Base-by-base conservation (phyloP, 805 yeast species). In the Teunomyces gatunensis region DNA sequence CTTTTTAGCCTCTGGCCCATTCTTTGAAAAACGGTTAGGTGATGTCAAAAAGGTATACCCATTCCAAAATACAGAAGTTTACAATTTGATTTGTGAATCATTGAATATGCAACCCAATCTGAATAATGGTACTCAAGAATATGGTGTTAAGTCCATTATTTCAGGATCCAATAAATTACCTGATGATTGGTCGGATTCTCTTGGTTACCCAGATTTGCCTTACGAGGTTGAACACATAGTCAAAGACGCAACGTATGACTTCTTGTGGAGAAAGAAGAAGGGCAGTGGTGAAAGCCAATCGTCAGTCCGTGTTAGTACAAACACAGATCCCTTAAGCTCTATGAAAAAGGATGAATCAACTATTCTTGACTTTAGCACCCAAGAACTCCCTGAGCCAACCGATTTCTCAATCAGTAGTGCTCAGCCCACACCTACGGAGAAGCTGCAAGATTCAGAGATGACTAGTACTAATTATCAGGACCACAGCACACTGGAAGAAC, bases 1-100 rank as follows among this genome's bases (percentile, higher is more conserved):
- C 7, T 91, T 92, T 61, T 56, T 89, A 35, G 96, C 85, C 0
- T 63, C 75, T 1, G 98, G 98, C 0, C 97, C 97, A 0, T 87
- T 77, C 58, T 90, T 91, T 64, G 59, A 67, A 34, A 49, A 56
- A 20, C 66, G 61, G 34, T 64, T 73, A 15, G 65, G 73, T 5
- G 44, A 46, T 12, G 52, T 55, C 6, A 52, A 52, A 45, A 70
- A 70, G 54, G 68, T 80, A 18, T 63, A 68, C 51, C 96, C 96
- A 3, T 86, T 91, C 57, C 67, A 74, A 9, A 92, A 89, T 61
- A 71, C 78, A 11, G 87, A 89, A 50, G 74, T 91, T 4, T 91
- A 89, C 65, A 81, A 84, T 54, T 74, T 91, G 20, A 49, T 91
- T 2, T 86, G 96, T 65, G 86, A 85, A 12, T 72, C 86, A 1